Conservation (phyloP, 2,329 filamentous ascomycete species). For the Drechslerella coelobrocha region DNA sequence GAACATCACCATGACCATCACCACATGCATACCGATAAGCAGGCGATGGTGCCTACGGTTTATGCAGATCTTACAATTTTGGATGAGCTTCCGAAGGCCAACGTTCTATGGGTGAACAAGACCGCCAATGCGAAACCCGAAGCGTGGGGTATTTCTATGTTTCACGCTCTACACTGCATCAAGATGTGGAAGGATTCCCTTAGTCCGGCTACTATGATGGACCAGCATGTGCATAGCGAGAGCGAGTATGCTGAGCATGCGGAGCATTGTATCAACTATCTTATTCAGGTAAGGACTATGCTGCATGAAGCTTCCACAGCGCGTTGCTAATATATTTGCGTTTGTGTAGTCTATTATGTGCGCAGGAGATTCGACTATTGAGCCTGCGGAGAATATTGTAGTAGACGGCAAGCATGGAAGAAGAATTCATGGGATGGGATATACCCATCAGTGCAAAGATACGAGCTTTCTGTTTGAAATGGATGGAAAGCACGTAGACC, state of each 20-base stretch:
- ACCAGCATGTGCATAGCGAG: constrained; percentile 25
- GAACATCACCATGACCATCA: neutral
- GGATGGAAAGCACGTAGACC: constrained; percentile 14
- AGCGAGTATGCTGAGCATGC: constrained; percentile 22
- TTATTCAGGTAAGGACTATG: constrained; percentile 12
- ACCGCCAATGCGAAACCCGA: constrained; percentile 9
- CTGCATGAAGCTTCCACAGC: neutral
- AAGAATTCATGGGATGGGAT: constrained; percentile 29
- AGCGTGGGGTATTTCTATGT: constrained; percentile 23
- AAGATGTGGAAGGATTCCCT: constrained; percentile 27
- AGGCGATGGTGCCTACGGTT: constrained; percentile 1
- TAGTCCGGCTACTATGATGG: constrained; percentile 18
- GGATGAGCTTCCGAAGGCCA: constrained; percentile 17
- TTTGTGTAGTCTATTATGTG: constrained; percentile 22
- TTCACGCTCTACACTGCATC: constrained; percentile 23
- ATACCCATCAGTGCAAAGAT: constrained; percentile 24
- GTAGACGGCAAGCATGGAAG: constrained; percentile 19
- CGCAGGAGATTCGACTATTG: constrained; percentile 16
- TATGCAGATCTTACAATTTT: constrained; percentile 18
- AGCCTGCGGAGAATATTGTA: constrained; percentile 15
- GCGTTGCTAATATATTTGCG: neutral
- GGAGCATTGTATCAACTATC: constrained; percentile 20
- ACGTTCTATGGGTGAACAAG: constrained; percentile 22
- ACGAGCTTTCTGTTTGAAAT: constrained; percentile 19
- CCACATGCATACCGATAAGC: constrained; percentile 7